These are phyloP conservation scores for Solidago caesia DNA, from an alignment of 129 eudicot genomes.

Conservation along the genomic window DNA sequence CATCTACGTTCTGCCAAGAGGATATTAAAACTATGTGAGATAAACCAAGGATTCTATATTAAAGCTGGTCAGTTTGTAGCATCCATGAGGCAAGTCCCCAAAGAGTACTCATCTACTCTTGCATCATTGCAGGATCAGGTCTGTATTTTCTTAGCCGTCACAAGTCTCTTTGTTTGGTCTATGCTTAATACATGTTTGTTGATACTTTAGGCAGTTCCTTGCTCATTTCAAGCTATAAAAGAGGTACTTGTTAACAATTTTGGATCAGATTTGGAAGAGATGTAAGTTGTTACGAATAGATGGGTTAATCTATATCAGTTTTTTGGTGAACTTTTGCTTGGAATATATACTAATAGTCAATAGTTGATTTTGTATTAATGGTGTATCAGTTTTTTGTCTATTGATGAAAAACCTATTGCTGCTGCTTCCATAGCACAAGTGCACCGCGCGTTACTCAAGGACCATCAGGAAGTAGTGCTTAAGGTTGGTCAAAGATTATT, in stretches of 20 bases:
- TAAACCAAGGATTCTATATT: constrained; percentile 84
- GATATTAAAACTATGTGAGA: constrained; percentile 62
- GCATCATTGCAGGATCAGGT: constrained; percentile 90
- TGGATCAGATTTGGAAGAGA: constrained; percentile 59
- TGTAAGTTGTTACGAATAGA: constrained; percentile 52
- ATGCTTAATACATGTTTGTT: constrained; percentile 27
- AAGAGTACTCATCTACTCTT: constrained; percentile 82
- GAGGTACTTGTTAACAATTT: constrained; percentile 64
- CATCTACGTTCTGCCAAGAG: constrained; percentile 88
- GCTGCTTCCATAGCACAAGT: constrained; percentile 99
- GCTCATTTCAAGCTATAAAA: constrained; percentile 63
- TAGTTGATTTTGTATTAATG: constrained; percentile 15
- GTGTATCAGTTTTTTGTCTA: constrained; percentile 59
- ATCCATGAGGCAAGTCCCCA: constrained; percentile 79
- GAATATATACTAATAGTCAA: not conserved
- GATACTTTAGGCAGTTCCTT: constrained; percentile 75
- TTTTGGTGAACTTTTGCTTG: not conserved
- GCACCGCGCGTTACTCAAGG: constrained; percentile 75
- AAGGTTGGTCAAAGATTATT: constrained; percentile 55
- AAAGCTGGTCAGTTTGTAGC: constrained; percentile 98
- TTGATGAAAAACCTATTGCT: constrained; percentile 94
- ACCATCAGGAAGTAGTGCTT: constrained; percentile 80
- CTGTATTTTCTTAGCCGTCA: not conserved
- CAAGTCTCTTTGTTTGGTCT: constrained; percentile 20
- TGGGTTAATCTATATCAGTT: not conserved